Base-by-base conservation (phyloP, 2,329 filamentous ascomycete species). In the Neospermospora avenae region DNA sequence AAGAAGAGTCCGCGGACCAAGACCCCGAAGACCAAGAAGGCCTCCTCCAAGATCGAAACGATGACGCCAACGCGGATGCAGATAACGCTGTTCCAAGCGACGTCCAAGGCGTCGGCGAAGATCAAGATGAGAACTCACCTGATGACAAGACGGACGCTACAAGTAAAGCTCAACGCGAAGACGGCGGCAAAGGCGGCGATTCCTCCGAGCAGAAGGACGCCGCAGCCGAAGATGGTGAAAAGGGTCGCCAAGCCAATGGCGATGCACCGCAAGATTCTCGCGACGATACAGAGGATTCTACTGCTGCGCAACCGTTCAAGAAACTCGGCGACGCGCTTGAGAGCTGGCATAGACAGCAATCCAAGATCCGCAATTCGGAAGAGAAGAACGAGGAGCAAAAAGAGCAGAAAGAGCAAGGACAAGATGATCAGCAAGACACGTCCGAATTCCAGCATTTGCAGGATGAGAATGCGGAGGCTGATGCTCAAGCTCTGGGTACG, bases 381-480 rank as follows among this genome's bases (percentile, higher is more conserved):
- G 79, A 82, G 34, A 75, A 84, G 65, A 77, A 76, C 39, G 74
- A 81, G 44, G 28, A 31, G 2, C 28, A 31, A 10, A 73, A 78
- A 63, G 74, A 80, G 45, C 73, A 78, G 60, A 59, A 39, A 3
- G 66, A 71, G 42, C 67, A 71, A 34, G 63, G 63, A 11, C 59
- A 61, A 45, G 75, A 77, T 65, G 77, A 72, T 67, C 84, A 90
- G 61, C 80, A 86, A n/a, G 87, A 95, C 63, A 88, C 88, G 70
- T 84, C 84, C n/a, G 92, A 97, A 71, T 97, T 97, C 71, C 92
- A 98, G 76, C 95, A 99, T 75, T 79, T 98, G 3, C 88, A 89
- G 62, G 86, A 97, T 66, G 91, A 97, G 62, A 84, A 95, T 31
- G 84, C 87, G 28, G 82, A 87, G 57, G 84, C 89, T n/a, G 93